Conservation (phyloP, 2,329 filamentous ascomycete species). For the Grosmannia huntii region DNA sequence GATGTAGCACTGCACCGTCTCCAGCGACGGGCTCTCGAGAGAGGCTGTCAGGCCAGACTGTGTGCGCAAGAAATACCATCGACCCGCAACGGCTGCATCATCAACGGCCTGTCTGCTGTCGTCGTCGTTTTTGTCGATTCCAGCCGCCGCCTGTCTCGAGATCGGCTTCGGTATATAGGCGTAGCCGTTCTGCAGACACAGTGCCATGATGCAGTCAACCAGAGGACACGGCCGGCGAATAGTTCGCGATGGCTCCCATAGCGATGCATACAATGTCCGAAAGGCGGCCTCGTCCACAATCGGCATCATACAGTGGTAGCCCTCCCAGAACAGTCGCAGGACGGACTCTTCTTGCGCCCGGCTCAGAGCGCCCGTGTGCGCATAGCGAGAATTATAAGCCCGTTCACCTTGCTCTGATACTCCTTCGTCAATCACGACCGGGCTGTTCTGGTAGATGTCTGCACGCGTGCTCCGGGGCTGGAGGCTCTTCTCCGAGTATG, state of each 20-base stretch:
- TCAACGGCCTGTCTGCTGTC: not conserved
- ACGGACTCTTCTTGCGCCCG: conserved; percentile 27
- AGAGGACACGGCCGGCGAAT: conserved; percentile 29
- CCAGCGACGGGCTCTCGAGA: conserved; percentile 32
- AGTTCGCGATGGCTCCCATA: conserved; percentile 20
- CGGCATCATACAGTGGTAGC: conserved; percentile 23
- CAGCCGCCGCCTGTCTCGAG: not conserved
- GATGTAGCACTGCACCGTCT: conserved; percentile 35
- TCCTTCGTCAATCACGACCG: not conserved
- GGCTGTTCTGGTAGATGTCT: not conserved
- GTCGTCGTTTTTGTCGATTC: not conserved
- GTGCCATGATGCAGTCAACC: conserved; percentile 37
- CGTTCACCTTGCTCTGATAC: not conserved
- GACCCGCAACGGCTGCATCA: conserved; percentile 29
- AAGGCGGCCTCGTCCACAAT: conserved; percentile 27
- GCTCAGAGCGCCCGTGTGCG: not conserved
- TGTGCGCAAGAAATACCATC: conserved; percentile 32
- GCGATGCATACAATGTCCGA: conserved; percentile 23
- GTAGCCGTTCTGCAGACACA: conserved; percentile 35
- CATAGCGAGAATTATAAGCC: not conserved
- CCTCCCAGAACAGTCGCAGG: conserved; percentile 27
- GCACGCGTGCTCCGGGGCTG: conserved; percentile 7
- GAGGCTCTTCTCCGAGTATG: conserved; percentile 8
- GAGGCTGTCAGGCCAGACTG: conserved; percentile 29
- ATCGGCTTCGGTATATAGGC: conserved; percentile 14